Evolutionary conservation across 495 filamentous ascomycete genomes (phyloP).

Genomic region (Clavariopsis aquatica): DNA sequence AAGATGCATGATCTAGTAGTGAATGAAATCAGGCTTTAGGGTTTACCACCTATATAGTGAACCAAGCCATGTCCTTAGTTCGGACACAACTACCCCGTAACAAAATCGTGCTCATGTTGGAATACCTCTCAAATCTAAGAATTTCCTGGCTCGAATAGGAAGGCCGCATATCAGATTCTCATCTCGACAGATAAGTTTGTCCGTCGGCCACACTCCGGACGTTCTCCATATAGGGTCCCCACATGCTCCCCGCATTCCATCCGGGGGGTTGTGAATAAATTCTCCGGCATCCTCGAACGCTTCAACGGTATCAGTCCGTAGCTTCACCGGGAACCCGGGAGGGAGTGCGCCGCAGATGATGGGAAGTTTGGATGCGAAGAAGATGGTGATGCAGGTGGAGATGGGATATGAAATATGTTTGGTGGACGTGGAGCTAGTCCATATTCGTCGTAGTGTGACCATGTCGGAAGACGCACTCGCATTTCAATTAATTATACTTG

Average conservation of each 20-base stretch:
- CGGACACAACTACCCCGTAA: background rate
- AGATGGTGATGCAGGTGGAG: no score
- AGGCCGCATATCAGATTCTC: background rate
- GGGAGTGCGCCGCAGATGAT: background rate
- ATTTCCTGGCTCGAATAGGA: background rate
- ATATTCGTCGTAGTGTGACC: no score
- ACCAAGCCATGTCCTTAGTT: background rate
- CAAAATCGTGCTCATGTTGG: background rate
- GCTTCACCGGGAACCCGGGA: background rate
- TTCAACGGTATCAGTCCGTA: background rate
- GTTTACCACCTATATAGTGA: background rate
- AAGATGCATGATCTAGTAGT: background rate
- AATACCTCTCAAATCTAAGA: background rate
- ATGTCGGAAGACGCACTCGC: no score
- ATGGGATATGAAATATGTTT: no score
- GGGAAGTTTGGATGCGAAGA: background rate
- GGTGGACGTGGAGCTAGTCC: no score
- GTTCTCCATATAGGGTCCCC: background rate
- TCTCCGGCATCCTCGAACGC: background rate
- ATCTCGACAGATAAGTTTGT: background rate
- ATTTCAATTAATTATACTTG: no score
- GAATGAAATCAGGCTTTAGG: background rate
- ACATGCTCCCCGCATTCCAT: background rate
- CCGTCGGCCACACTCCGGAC: background rate
- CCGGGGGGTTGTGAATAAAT: background rate